Evolutionary conservation across 2,329 filamentous ascomycete genomes (phyloP), one percentile per base, ranked within the genome.

Genomic region (Fusarium xylarioides): DNA sequence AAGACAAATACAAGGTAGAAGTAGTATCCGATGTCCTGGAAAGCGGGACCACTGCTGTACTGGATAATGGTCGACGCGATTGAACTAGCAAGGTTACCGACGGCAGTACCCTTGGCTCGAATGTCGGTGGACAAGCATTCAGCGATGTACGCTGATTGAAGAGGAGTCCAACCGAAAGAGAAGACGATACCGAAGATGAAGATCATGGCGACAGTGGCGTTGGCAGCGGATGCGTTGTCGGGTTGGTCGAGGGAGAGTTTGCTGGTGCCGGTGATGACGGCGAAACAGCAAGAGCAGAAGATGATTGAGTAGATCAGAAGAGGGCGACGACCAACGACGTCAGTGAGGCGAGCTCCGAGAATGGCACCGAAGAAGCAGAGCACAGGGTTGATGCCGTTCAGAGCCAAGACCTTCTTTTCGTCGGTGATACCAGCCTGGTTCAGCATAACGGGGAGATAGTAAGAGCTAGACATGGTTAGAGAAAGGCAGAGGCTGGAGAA

Each of bases 321-420:
- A 0, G 87, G 87, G 6, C 90, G 86, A 42, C 90, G 87, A n/a
- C 89, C 88, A 11, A 90, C 66, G 3, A 84, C 83, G 43, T 91
- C 89, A 4, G 88, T 88, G 55, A 91, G 82, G 19, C 84, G 82
- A 8, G 89, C 88, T 50, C 90, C 90, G 1, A 86, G 73, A 23
- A 89, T 81, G 23, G 88, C 86, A 3, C 82, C 85, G 3, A 86
- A 71, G 65, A 87, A 83, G 75, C 86, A 87, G 38, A 89, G 80
- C 30, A 88, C 85, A 30, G 88, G 86, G 77, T 89, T 87, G 70
- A 87, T 83, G 38, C 81, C 86, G 76, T 88, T 88, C 54, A 87
- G 80, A 2, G 85, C 85, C 18, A 91, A 82, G 1, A 84, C 81
- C 18, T 80, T 85, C 70, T 85, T 82, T 66, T 86, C 80, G 2